Percentiles rank a stretch among this genome's conserved stretches.
Evolutionary conservation across 768 basidiomycete species (phyloP).

Genomic region (Obba rivulosa): DNA sequence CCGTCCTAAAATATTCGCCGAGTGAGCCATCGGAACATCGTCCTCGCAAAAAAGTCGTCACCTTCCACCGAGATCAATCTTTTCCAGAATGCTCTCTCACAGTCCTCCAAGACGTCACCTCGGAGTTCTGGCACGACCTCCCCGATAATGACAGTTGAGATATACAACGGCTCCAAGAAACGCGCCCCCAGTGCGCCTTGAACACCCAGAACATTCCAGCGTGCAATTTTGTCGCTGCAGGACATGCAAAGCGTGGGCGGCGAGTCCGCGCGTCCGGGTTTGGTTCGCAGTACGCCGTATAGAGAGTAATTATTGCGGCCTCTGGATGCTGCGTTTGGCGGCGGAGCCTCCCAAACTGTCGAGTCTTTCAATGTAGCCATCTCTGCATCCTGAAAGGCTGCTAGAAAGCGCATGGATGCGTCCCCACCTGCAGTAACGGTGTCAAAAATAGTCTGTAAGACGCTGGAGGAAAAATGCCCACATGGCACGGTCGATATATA

Average conservation of each 20-base stretch:
- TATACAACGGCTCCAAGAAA: slow-evolving; percentile 57
- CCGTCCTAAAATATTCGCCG: slow-evolving; percentile 22
- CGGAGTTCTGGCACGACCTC: slow-evolving; percentile 47
- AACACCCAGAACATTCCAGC: slow-evolving; percentile 79
- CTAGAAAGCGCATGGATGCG: slow-evolving; percentile 77
- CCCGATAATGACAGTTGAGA: slow-evolving; percentile 64
- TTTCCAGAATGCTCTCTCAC: slow-evolving; percentile 59
- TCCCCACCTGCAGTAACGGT: slow-evolving; percentile 62
- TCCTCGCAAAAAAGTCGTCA: slow-evolving; percentile 18
- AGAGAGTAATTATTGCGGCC: slow-evolving; percentile 79
- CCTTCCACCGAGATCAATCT: slow-evolving; percentile 45
- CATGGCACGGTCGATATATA: slow-evolving; percentile 76
- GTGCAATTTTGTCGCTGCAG: slow-evolving; percentile 91
- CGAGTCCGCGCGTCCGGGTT: slow-evolving; percentile 90
- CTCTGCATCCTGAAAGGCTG: slow-evolving; percentile 63
- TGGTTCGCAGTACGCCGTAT: slow-evolving; percentile 80
- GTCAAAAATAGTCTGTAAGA: background rate
- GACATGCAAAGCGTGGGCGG: slow-evolving; percentile 82
- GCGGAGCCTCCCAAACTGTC: slow-evolving; percentile 24
- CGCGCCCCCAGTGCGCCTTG: slow-evolving; percentile 73
- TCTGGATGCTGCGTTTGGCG: slow-evolving; percentile 44
- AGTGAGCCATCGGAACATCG: background rate
- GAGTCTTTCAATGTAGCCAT: slow-evolving; percentile 69
- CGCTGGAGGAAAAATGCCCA: slow-evolving; percentile 24
- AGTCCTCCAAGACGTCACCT: slow-evolving; percentile 48